These are phyloP conservation scores for Macrolepiota albuminosa DNA, from an alignment of 768 basidiomycete species.

Conservation along the genomic window DNA sequence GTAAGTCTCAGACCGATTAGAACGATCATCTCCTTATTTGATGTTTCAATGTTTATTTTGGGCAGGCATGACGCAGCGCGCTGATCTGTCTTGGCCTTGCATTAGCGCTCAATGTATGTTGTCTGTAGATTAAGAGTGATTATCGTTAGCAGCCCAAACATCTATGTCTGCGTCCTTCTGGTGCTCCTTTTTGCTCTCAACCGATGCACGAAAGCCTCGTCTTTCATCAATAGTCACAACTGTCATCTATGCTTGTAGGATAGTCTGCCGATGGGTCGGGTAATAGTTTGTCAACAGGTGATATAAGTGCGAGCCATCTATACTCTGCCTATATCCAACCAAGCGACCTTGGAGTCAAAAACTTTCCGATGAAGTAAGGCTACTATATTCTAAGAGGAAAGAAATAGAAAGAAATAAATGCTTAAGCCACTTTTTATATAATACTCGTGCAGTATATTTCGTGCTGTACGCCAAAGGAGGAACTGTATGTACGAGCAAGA, in stretches of 20 bases:
- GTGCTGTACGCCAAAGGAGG: too few relatives aligned
- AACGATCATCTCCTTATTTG: not conserved
- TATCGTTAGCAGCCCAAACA: not conserved
- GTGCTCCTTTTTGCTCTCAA: not conserved
- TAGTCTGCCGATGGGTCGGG: too few relatives aligned
- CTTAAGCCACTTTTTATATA: too few relatives aligned
- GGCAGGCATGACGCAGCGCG: not conserved
- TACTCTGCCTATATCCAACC: too few relatives aligned
- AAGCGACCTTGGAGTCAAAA: too few relatives aligned
- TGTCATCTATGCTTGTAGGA: too few relatives aligned
- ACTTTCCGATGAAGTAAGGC: not conserved
- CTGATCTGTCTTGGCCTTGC: not conserved
- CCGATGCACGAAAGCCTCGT: not conserved
- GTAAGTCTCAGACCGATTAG: not conserved
- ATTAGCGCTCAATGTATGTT: not conserved
- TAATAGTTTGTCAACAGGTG: too few relatives aligned
- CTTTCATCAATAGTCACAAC: not conserved
- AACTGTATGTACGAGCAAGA: too few relatives aligned
- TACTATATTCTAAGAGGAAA: not conserved
- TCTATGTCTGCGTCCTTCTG: not conserved
- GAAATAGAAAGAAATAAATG: not conserved
- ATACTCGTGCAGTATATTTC: too few relatives aligned
- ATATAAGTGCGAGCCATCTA: too few relatives aligned
- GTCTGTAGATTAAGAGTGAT: not conserved
- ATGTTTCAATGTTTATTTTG: not conserved